A percentile compares a stretch with the other conserved stretches of the same genome.
phyloP scores from a whole-genome alignment of 768 basidiomycete genomes.

The Gelatoporia subvermispora region DNA sequence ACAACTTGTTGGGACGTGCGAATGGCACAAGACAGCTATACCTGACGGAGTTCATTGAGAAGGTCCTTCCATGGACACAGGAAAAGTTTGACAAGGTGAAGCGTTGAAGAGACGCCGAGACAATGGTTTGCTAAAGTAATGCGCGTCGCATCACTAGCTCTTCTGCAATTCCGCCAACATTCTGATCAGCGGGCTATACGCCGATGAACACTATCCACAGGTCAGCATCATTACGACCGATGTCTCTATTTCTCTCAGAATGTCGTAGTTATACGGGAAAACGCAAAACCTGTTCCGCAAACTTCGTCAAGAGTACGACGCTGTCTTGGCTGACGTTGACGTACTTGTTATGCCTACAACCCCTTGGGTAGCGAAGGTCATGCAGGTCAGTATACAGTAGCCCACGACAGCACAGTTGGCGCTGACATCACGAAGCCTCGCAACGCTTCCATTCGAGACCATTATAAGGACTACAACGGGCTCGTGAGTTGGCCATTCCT shows the following conservation, averaged over 20 bases:
- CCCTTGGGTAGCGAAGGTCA: conserved; percentile 27
- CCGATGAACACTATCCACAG: conserved; percentile 25
- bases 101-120: background rate
- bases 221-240: background rate
- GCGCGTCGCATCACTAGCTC: conserved; percentile 7
- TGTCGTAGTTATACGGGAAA: conserved; percentile 23
- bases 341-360: conserved; percentile 34
- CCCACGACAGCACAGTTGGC: too few relatives aligned
- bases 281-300: conserved; percentile 35
- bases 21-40: conserved; percentile 27
- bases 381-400: conserved; percentile 10
- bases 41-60: conserved; percentile 26
- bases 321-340: conserved; percentile 23
- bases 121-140: too few relatives aligned
- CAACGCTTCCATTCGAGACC: conserved; percentile 20
- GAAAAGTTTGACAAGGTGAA: conserved; percentile 34
- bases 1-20: conserved; percentile 14
- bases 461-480: conserved; percentile 12
- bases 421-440: conserved; percentile 12
- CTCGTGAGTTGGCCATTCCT: conserved; percentile 8
- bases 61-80: conserved; percentile 32
- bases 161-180: conserved; percentile 13
- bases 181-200: conserved; percentile 26
- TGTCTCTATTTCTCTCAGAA: background rate
- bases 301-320: conserved; percentile 30